Evolutionary conservation across 768 basidiomycete species (phyloP), one percentile per base, ranked within the genome.

Genomic region (Trametes cubensis): DNA sequence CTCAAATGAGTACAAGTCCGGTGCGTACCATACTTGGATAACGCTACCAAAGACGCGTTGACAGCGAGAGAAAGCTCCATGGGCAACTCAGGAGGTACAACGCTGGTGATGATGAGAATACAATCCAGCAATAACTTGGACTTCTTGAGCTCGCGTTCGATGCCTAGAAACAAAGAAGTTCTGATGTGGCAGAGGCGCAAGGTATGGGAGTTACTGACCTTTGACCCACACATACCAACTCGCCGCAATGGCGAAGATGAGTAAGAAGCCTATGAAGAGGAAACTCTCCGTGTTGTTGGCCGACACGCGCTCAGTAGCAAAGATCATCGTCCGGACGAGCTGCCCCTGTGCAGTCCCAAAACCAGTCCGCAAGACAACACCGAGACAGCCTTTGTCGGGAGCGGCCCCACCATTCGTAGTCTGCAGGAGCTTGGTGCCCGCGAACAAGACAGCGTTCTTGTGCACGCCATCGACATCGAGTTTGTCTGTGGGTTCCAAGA

Each of bases 141-240:
- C 78, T 97, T 97, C 74, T 95, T 95, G 72, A 97, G 79, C 39
- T 92, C 88, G 60, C 94, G 81, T 73, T 97, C 95, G 49, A 98
- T 89, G 67, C 95, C 93, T 94, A 17, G 20, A 14, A 23, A 47
- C 14, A 41, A 26, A 40, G 18, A 11, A 38, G 26, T 7, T 26
- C 47, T 4, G 6, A 15, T 41, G 42, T 49, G 25, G n/a, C 15
- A 18, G 4, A 2, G 15, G 6, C 47, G 11, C 21, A 23, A 26
- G 28, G 1, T 14, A 26, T 25, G 4, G n/a, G 2, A 46, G n/a
- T 7, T 13, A 70, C 81, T 63, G 21, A 89, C 94, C 96, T 79
- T 95, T 94, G 30, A 89, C 84, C 97, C 97, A 98, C 25, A 98
- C 97, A 77, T 99, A 98, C 83, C 95, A 96, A 70, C 90, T 93